Evolutionary conservation across 352 stramenopile genomes (phyloP), one percentile per base, ranked within the genome.

Genomic region (Pythium brachiatum): DNA sequence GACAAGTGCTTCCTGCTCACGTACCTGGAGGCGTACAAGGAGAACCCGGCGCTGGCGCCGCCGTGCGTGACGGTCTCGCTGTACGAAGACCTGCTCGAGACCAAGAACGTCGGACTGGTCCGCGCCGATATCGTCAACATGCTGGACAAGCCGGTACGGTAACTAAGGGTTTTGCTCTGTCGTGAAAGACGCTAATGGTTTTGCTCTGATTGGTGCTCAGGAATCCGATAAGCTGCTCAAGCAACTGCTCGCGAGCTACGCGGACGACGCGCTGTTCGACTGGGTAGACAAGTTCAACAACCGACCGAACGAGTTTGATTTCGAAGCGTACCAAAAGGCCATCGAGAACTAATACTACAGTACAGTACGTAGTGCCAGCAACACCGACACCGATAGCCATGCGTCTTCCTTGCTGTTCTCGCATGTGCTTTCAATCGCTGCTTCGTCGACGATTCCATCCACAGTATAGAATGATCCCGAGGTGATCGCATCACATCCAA

Each of bases 251-350:
- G 50, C 65, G 20, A 87, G 81, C 51, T 96, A 96, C 66, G 68
- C 78, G 21, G 73, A 89, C 62, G 76, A 91, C 23, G 66, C 78
- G 57, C 75, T 91, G 20, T 91, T 76, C 60, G 61, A 83, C 7
- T 85, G 76, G 54, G 84, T 96, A 1, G 72, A 94, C 68, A 86
- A 86, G 64, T 95, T 96, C 74, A 96, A 96, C 69, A 81, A 95
- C 71, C 70, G 76, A 34, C 86, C 86, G 2, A 72, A 90, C 15
- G 67, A 91, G 51, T 96, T 96, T 60, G 84, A 94, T 64, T 95
- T 94, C 73, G 85, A 94, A 38, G 64, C 73, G 34, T 95, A 92
- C 67, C 79, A 86, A 18, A 59, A 67, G 26, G 53, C 47, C 5
- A 64, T 74, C 58, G 50, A 67, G n/a, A 44, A 70, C 38, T 7